Evolutionary conservation across 495 filamentous ascomycete species (phyloP), one percentile per base, ranked within the genome.

Genomic region (Venustampulla echinocandica): DNA sequence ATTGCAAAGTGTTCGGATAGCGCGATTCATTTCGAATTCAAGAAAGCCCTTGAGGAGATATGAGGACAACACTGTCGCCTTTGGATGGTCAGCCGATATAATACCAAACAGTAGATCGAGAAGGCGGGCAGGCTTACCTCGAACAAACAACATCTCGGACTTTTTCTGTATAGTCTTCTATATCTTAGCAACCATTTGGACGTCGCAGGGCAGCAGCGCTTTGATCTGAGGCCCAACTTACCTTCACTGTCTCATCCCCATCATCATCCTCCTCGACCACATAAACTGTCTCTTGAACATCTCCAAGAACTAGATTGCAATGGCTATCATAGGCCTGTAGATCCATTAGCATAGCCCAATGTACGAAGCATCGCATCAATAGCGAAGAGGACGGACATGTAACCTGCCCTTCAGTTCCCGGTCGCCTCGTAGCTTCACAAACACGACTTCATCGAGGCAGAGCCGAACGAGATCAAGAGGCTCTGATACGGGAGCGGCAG

Each of bases 131-230:
- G 17, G 67, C 76, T 44, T 63, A 94, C 90, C 92, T 84, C 92
- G 72, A 20, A 98, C 92, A 59, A 99, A 99, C n/a, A 99, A 69
- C 92, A 97, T 99, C 61, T 97, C 93, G 33, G 87, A 90, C 59
- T 95, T 90, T 67, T 93, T 94, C 64, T 88, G 92, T 46, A 89
- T 80, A 10, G 87, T 94, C 90, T 95, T 50, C n/a, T 27, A 27
- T 43, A 36, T 38, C 2, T 37, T 33, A 24, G 39, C 27, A 21
- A 15, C 25, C n/a, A n/a, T n/a, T n/a, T n/a, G n/a, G n/a, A n/a
- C n/a, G n/a, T n/a, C n/a, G n/a, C n/a, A 2, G 24, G 6, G 20
- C n/a, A 23, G 28, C 34, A 49, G 25, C 27, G 37, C 32, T n/a
- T 21, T 40, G 6, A 18, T 21, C 18, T 21, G 18, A 9, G 3